These are phyloP conservation scores for Rhynchospora pubera DNA, from an alignment of 176 grass and related monocot genomes.

Conservation along the genomic window DNA sequence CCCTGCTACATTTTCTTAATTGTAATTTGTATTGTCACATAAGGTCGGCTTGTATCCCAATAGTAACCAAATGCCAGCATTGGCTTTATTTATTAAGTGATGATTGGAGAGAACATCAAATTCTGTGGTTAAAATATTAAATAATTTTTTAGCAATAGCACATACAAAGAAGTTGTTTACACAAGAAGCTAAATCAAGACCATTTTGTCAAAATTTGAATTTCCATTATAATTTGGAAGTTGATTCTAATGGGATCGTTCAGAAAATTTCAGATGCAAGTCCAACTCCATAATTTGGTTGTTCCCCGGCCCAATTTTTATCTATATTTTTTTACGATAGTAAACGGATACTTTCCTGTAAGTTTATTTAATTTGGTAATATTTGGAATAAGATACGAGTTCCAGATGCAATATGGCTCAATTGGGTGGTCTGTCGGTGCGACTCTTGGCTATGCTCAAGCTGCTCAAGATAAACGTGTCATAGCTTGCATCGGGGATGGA, in stretches of 20 bases:
- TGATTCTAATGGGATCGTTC: background rate
- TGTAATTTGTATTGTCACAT: background rate
- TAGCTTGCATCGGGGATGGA: slow-evolving; percentile 57
- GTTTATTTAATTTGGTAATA: background rate
- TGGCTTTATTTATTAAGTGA: no score
- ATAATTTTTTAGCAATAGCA: background rate
- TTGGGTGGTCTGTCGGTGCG: slow-evolving; percentile 62
- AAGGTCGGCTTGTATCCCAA: background rate
- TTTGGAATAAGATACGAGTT: slow-evolving; percentile 45
- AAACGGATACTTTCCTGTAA: background rate
- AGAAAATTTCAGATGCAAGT: background rate
- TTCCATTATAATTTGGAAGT: background rate
- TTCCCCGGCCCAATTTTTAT: background rate
- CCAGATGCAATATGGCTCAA: slow-evolving; percentile 72
- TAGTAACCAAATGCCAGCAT: background rate
- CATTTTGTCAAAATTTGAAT: background rate
- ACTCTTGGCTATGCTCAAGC: slow-evolving; percentile 65
- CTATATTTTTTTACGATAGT: background rate
- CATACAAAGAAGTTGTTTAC: background rate
- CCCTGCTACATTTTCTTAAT: background rate
- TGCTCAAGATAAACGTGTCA: slow-evolving; percentile 53
- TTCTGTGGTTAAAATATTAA: background rate
- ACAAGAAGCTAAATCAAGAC: background rate
- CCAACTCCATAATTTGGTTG: background rate
- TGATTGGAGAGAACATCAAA: background rate